A percentile compares a stretch with the other conserved stretches of the same genome.
Evolutionary conservation across 106 monocot genomes (phyloP).

Genomic region (Ottelia alismoides): DNA sequence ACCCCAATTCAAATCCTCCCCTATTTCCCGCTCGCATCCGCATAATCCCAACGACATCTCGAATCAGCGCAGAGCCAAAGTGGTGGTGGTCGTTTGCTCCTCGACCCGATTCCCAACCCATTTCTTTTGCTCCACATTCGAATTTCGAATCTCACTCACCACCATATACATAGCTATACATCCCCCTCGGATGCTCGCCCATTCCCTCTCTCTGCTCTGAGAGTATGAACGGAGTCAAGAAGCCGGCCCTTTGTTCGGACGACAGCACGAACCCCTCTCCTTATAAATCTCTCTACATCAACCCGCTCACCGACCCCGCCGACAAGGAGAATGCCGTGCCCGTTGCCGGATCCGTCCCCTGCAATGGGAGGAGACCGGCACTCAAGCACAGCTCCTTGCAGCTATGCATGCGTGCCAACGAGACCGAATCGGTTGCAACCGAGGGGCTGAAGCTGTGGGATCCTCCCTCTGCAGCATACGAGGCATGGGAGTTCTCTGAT

Average conservation of each 20-base stretch:
- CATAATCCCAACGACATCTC: too few species aligned
- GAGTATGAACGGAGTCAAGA: too few species aligned
- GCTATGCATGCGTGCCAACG: constrained; percentile 29
- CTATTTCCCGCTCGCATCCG: too few species aligned
- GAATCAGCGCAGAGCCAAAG: too few species aligned
- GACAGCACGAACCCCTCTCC: constrained; percentile 3
- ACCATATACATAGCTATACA: too few species aligned
- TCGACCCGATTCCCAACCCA: too few species aligned
- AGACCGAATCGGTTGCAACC: constrained; percentile 6
- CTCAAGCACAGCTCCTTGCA: constrained; percentile 30
- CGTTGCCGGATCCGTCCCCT: neutral
- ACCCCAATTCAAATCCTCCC: too few species aligned
- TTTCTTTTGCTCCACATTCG: too few species aligned
- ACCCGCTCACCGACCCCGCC: constrained; percentile 16
- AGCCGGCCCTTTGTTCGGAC: constrained; percentile 1
- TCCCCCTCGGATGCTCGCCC: too few species aligned
- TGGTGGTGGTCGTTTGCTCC: too few species aligned
- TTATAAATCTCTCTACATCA: constrained; percentile 24
- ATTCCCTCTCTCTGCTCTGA: too few species aligned
- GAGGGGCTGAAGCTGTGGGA: constrained; percentile 15
- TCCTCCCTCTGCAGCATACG: constrained; percentile 20
- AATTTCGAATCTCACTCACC: too few species aligned
- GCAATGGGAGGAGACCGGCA: constrained; percentile 9
- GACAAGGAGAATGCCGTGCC: constrained; percentile 37
- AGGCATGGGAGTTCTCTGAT: constrained; percentile 74